Conservation (phyloP, 2,329 filamentous ascomycete genomes). For the Ophiostoma piceae region DNA sequence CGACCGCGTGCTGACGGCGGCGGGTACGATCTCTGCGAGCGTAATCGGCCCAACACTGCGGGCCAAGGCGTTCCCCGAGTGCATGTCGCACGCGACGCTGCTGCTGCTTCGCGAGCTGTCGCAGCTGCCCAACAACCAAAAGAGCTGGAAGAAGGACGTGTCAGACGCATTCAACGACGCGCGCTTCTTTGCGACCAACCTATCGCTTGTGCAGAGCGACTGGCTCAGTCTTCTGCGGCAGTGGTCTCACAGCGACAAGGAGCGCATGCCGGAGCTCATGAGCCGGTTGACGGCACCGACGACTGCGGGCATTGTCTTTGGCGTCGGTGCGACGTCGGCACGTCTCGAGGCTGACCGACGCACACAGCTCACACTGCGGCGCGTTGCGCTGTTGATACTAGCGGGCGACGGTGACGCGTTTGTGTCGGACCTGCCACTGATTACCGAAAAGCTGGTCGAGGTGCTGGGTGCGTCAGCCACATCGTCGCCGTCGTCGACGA, state of each 20-base stretch:
- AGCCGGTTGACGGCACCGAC: constrained; percentile 78
- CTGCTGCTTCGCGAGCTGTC: constrained; percentile 71
- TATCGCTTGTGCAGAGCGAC: constrained; percentile 60
- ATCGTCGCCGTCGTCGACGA: constrained; percentile 86
- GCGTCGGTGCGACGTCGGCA: constrained; percentile 91
- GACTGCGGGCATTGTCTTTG: constrained; percentile 94
- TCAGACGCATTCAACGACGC: constrained; percentile 86
- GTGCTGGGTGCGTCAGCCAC: constrained; percentile 76
- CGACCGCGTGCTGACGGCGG: constrained; percentile 74
- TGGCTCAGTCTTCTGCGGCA: constrained; percentile 78
- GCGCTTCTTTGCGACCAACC: constrained; percentile 70
- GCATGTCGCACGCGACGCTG: constrained; percentile 66
- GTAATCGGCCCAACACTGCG: constrained; percentile 77
- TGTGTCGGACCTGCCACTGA: constrained; percentile 63
- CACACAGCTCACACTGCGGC: constrained; percentile 81
- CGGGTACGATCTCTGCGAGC: constrained; percentile 74
- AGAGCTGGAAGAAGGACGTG: constrained; percentile 89
- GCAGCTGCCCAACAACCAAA: constrained; percentile 72
- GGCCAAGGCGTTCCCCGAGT: constrained; percentile 81
- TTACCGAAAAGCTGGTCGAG: constrained; percentile 82
- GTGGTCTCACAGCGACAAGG: constrained; percentile 82
- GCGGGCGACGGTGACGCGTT: constrained; percentile 74
- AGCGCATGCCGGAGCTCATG: constrained; percentile 76
- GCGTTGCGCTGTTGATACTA: constrained; percentile 73
- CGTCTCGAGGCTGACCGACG: constrained; percentile 91